Conservation (phyloP, 768 basidiomycete species). For the Pleurotus tuoliensis region DNA sequence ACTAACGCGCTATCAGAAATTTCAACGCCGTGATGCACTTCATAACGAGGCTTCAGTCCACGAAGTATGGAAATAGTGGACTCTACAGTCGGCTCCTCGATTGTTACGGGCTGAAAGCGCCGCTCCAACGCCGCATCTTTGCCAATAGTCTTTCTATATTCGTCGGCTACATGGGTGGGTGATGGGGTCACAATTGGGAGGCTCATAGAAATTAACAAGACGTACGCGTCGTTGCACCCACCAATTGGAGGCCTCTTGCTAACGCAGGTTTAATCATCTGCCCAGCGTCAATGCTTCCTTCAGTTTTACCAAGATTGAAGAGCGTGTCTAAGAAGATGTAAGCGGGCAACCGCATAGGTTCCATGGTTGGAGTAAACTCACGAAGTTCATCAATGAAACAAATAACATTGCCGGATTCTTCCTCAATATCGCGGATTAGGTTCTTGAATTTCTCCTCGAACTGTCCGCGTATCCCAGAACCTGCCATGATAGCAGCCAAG, state of each 20-base stretch:
- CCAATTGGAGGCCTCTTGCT: slow-evolving; percentile 81
- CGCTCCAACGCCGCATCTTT: slow-evolving; percentile 91
- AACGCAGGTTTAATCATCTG: slow-evolving; percentile 93
- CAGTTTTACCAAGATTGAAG: slow-evolving; percentile 87
- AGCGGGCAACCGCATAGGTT: neutral
- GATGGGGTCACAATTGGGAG: slow-evolving; percentile 17
- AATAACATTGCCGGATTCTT: slow-evolving; percentile 77
- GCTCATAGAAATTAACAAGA: slow-evolving; percentile 7
- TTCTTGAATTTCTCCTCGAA: slow-evolving; percentile 95
- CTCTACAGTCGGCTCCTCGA: slow-evolving; percentile 86
- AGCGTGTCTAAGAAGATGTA: slow-evolving; percentile 49
- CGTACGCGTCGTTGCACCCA: slow-evolving; percentile 87
- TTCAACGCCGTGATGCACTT: slow-evolving; percentile 92
- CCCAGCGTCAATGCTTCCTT: slow-evolving; percentile 89
- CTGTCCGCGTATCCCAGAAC: slow-evolving; percentile 87
- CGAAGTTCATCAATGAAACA: slow-evolving; percentile 96
- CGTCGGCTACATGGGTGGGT: slow-evolving; percentile 46
- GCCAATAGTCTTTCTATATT: slow-evolving; percentile 87
- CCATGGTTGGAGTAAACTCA: slow-evolving; percentile 34
- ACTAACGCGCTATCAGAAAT: slow-evolving; percentile 88
- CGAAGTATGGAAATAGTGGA: slow-evolving; percentile 84
- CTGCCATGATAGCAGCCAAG: slow-evolving; percentile 79
- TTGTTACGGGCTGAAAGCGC: slow-evolving; percentile 85
- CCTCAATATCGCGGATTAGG: slow-evolving; percentile 85
- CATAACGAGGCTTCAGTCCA: slow-evolving; percentile 79